Evolutionary conservation across 352 stramenopile species (phyloP), one percentile per base, ranked within the genome.

Genomic region (Globisporangium rhizosaccharum): DNA sequence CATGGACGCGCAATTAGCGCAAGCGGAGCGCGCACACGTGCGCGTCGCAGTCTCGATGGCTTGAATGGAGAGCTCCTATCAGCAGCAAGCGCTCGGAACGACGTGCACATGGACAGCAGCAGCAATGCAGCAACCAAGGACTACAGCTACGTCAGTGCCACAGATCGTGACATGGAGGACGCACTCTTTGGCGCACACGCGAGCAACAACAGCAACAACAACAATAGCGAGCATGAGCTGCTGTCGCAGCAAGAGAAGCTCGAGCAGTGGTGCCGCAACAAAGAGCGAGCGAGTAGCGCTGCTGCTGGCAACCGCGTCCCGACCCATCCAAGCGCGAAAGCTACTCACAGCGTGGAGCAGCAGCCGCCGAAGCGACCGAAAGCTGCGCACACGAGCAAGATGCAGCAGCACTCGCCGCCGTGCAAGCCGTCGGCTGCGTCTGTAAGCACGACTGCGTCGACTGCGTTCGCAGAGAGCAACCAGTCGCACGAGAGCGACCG

Each of bases 161-260:
- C 33, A 0, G 61, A 67, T 25, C 50, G 42, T 39, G 61, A 58
- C 26, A 62, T 67, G 61, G 61, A 62, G 18, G 61, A 67, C 20
- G 60, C 60, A 25, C 60, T 66, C 28, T 66, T 66, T 25, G 56
- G 55, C 36, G 44, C 42, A 0, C 60, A 30, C n/a, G 36, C 52
- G 5, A 23, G 11, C 17, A n/a, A 45, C 14, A 53, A 52, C 48
- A 66, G 56, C 63, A 66, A 66, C 28, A 66, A 66, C 28, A 51
- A 59, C 41, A 36, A 44, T 11, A 37, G 12, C 37, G 41, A 51
- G 20, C 11, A 28, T 17, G 33, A 46, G 8, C 45, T 18, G 57
- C 54, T 59, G 36, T 65, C 52, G 25, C 70, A 59, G 28, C 59
- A 70, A 33, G 61, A 66, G n/a, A 57, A 62, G 42, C 57, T 66